These are phyloP conservation scores for Boletus coccyginus DNA, from an alignment of 768 basidiomycete species.

Conservation along the genomic window DNA sequence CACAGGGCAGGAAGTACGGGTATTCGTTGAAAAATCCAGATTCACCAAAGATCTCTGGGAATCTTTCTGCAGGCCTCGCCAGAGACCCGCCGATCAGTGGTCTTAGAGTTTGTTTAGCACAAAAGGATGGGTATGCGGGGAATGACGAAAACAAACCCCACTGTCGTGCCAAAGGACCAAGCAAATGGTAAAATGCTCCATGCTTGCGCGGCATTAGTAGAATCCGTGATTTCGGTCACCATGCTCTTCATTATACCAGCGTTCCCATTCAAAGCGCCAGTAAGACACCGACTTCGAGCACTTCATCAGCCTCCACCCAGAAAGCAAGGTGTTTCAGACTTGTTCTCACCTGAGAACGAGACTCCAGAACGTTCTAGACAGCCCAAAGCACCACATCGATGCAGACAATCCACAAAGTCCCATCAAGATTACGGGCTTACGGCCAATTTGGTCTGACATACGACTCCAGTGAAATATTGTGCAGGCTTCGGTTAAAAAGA, in stretches of 20 bases:
- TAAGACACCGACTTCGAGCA: conserved; percentile 39
- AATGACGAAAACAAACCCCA: conserved; percentile 37
- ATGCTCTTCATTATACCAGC: conserved; percentile 48
- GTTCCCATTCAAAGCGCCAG: conserved; percentile 56
- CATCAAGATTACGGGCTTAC: conserved; percentile 45
- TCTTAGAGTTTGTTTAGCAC: conserved; percentile 32
- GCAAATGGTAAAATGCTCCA: conserved; percentile 58
- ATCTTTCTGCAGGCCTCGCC: conserved; percentile 62
- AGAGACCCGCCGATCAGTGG: conserved; percentile 68
- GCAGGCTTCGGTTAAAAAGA: conserved; percentile 48
- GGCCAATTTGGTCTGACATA: conserved; percentile 48
- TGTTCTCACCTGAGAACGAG: conserved; percentile 38
- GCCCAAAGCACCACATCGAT: conserved; percentile 48
- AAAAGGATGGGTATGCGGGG: not conserved
- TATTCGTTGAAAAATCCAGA: conserved; percentile 57
- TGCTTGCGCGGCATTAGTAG: conserved; percentile 34
- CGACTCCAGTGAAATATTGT: conserved; percentile 51
- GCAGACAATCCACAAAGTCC: conserved; percentile 44
- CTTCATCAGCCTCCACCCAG: not conserved
- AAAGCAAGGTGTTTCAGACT: not conserved
- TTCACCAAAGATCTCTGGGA: conserved; percentile 56
- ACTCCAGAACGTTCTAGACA: conserved; percentile 46
- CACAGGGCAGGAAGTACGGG: conserved; percentile 74
- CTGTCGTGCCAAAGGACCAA: conserved; percentile 41
- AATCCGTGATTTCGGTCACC: conserved; percentile 40